Evolutionary conservation across 371 early-diverging fungal genomes (phyloP), one percentile per base, ranked within the genome.

Genomic region (Conidiobolus incongruus): DNA sequence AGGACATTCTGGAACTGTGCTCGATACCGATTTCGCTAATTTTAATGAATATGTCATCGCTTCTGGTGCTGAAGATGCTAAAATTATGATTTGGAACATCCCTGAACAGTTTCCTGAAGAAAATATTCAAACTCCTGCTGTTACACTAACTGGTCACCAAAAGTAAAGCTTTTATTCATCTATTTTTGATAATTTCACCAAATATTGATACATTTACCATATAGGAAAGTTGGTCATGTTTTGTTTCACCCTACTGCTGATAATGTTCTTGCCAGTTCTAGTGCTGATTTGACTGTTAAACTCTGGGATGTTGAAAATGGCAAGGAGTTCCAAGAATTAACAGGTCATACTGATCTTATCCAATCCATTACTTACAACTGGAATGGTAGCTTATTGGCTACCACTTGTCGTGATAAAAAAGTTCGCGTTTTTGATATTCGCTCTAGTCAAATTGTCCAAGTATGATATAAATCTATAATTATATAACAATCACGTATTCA

Each of bases 261-360:
- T 34, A 86, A 90, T 52, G 78, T 96, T 8, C 65, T 95, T 40
- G 77, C 87, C 13, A 81, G 84, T 2, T 70, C 92, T 26, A 78
- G 84, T 46, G 81, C 87, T 3, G 97, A 95, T 60, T 57, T 82
- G 47, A 90, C 90, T 4, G 76, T 97, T 60, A 81, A 81, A 50
- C 66, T 98, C 46, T 92, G 97, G 87, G 99, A 99, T 63, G 78
- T 99, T 39, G 72, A 87, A 48, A 85, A 75, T 50, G 89, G 89
- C 42, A 59, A 60, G 32, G 94, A 93, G 49, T 68, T 61, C 52
- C 78, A 77, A 49, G 74, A 83, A 47, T 72, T 99, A 35, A 72
- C 80, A 24, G 93, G 91, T 22, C 92, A 93, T 58, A 61, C 65
- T 32, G 96, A 96, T 49, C 66, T 85, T 34, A 83, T 96, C 53